Evolutionary conservation across 345 rosid genomes (phyloP), one percentile per base, ranked within the genome.

Genomic region (Citrus medica): DNA sequence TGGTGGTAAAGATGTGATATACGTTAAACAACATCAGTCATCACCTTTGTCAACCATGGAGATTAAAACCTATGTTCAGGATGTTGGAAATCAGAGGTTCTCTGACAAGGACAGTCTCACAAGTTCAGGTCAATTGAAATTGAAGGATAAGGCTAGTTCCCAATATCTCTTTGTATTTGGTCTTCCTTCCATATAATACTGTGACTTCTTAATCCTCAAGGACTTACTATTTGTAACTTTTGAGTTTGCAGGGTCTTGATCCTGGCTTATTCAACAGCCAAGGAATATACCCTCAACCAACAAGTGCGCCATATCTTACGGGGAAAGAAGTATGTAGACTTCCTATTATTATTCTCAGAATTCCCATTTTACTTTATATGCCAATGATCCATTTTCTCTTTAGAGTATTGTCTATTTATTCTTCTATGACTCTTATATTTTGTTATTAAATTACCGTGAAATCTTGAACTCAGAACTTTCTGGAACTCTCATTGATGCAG

Each of bases 231-330:
- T 42, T 63, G 13, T 28, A 68, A 25, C 62, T 76, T 71, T 79
- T 80, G 37, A 64, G 38, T 75, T 80, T 32, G 53, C 87, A 92
- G 96, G 86, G 82, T 74, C 78, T 80, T 79, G 95, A 92, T 87
- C 80, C 92, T 69, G 87, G 91, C 62, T 78, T 91, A 68, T 91
- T 92, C 80, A 86, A 86, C 81, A 87, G 93, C 78, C 93, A 90
- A 81, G 96, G 96, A 79, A 82, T 92, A 81, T 90, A 92, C 84
- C 96, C 96, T 82, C 96, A 92, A 77, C 96, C 93, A 48, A 81
- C 88, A 2, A 84, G 78, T 79, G 85, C 84, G 2, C 81, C 88
- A 51, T 82, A 80, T 84, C 89, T 86, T 64, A 79, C 88, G 3
- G 93, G 92, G 40, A 92, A 90, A 90, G 93, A 92, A 86, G 96